phyloP scores from a whole-genome alignment of 805 yeast genomes.

The Zygotorulaspora sp. region DNA sequence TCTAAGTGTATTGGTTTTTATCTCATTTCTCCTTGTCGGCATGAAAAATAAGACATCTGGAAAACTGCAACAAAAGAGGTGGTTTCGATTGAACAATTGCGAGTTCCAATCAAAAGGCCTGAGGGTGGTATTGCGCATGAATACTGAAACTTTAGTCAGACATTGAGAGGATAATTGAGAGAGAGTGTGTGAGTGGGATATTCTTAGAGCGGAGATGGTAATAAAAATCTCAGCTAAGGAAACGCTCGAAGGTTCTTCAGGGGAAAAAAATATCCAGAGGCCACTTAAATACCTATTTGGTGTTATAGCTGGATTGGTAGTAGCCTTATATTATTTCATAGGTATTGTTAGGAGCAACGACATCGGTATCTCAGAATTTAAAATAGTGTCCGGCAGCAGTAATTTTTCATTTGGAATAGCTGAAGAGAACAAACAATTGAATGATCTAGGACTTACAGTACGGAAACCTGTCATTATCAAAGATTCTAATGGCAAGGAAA shows the following conservation, averaged over 20 bases:
- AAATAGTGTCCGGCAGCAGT: background rate
- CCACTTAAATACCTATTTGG: background rate
- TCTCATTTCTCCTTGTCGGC: background rate
- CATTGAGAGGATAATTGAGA: too few species aligned
- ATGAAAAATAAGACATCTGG: background rate
- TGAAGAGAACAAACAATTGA: constrained; percentile 28
- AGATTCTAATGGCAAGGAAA: constrained; percentile 17
- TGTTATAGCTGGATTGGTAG: background rate
- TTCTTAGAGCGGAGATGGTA: background rate
- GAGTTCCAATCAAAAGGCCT: too few species aligned
- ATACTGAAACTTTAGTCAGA: background rate
- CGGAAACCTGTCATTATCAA: constrained; percentile 35
- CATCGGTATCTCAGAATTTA: background rate
- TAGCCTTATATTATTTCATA: background rate
- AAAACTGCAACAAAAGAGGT: too few species aligned
- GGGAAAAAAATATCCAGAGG: background rate
- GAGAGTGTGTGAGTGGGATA: background rate
- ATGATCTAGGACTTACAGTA: constrained; percentile 40
- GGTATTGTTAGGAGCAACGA: background rate
- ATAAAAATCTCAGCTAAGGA: background rate
- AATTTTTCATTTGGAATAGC: constrained; percentile 5
- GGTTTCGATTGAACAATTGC: too few species aligned
- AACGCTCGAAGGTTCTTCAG: background rate
- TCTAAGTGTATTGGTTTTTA: background rate
- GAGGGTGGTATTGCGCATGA: too few species aligned